These are phyloP conservation scores for Metarhizium sp. DNA, from an alignment of 2,329 filamentous ascomycete species.

Conservation along the genomic window DNA sequence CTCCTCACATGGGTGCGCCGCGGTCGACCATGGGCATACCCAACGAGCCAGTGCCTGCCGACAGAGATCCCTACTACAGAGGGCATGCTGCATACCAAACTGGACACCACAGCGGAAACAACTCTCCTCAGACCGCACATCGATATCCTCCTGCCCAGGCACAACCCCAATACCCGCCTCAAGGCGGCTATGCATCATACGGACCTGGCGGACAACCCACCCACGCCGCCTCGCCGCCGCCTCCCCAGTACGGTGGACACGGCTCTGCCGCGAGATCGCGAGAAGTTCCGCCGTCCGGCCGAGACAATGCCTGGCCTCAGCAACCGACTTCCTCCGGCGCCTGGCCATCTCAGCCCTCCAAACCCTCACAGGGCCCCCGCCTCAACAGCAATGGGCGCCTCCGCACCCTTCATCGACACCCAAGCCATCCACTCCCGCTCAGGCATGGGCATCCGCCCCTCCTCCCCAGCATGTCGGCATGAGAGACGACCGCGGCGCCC, in stretches of 20 bases:
- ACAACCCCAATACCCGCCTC: conserved; percentile 33
- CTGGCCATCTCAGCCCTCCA: conserved; percentile 23
- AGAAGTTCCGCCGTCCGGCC: conserved; percentile 29
- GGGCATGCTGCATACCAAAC: conserved; percentile 25
- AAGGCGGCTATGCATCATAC: conserved; percentile 35
- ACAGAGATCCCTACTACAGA: conserved; percentile 39
- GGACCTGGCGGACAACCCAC: conserved; percentile 24
- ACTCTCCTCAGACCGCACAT: conserved; percentile 37
- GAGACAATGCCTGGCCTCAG: conserved; percentile 23
- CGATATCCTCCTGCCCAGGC: conserved; percentile 34
- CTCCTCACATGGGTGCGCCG: conserved; percentile 36
- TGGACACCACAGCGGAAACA: conserved; percentile 27
- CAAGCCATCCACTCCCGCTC: conserved; percentile 25
- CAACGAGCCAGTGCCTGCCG: conserved; percentile 23
- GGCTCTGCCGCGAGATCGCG: conserved; percentile 32
- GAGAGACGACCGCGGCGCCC: conserved; percentile 28
- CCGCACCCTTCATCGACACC: conserved; percentile 19
- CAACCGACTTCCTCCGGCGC: conserved; percentile 12
- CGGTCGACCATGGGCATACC: conserved; percentile 32
- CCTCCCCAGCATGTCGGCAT: conserved; percentile 25
- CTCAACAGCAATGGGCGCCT: conserved; percentile 23
- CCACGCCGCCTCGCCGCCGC: conserved; percentile 41
- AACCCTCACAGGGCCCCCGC: conserved; percentile 22
- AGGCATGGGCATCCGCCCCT: conserved; percentile 22
- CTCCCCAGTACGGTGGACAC: conserved; percentile 41